Conservation (phyloP, 169 alveolate genomes). For the Plasmodium ovale region DNA sequence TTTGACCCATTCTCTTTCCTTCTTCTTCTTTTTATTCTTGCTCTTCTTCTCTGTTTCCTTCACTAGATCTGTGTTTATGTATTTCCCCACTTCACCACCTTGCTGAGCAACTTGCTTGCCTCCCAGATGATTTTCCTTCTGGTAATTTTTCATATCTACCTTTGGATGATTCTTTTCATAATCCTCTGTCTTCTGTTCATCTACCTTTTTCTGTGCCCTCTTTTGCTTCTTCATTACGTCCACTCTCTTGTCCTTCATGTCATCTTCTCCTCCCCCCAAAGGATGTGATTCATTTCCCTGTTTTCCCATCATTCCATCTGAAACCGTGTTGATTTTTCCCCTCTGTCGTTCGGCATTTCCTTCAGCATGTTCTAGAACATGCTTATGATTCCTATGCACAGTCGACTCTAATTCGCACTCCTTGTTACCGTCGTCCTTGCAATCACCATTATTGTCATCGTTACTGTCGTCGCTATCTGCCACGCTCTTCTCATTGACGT, state of each 20-base stretch:
- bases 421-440: neutral
- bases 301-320: neutral
- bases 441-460: neutral
- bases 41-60: neutral
- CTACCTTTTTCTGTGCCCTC: too few species aligned
- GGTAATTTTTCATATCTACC: too few species aligned
- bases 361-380: neutral
- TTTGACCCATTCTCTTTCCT: neutral
- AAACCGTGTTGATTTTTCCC: too few species aligned
- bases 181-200: too few species aligned
- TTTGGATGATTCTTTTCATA: too few species aligned
- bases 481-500: neutral
- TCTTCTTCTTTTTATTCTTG: neutral
- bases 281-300: neutral
- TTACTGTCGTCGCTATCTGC: neutral
- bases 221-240: too few species aligned
- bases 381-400: neutral
- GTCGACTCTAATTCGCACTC: neutral
- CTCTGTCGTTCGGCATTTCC: neutral
- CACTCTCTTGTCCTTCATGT: slow-evolving; percentile 2
- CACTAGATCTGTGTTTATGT: neutral
- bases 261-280: too few species aligned
- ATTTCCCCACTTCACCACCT: neutral
- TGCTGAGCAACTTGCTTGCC: too few species aligned
- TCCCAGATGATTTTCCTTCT: too few species aligned